phyloP scores from a whole-genome alignment of 441 rosid genomes.

The Aleurites moluccanus region DNA sequence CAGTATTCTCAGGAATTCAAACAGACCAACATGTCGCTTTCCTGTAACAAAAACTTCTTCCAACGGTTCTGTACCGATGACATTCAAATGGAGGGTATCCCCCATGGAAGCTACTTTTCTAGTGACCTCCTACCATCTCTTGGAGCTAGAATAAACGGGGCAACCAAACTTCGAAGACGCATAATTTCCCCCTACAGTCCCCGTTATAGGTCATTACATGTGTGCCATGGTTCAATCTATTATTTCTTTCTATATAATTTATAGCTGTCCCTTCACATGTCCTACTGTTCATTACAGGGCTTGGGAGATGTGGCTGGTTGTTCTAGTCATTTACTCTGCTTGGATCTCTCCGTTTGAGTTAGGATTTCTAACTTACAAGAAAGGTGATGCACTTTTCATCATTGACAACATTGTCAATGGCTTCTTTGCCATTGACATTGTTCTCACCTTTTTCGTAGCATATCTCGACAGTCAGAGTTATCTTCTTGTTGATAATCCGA shows the following conservation, averaged over 20 bases:
- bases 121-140: constrained; percentile 89
- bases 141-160: constrained; percentile 85
- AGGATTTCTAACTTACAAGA: constrained; percentile 66
- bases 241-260: constrained; percentile 24
- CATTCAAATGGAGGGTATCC: constrained; percentile 41
- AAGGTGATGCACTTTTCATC: constrained; percentile 64
- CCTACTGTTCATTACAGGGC: constrained; percentile 64
- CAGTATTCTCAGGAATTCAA: constrained; percentile 15
- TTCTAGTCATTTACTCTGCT: constrained; percentile 89
- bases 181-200: constrained; percentile 82
- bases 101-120: constrained; percentile 70
- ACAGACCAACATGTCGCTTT: constrained; percentile 49
- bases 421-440: constrained; percentile 48
- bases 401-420: constrained; percentile 76
- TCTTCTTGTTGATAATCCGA: constrained; percentile 41
- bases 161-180: constrained; percentile 68
- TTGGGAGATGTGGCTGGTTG: constrained; percentile 92
- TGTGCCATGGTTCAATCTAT: constrained; percentile 9
- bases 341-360: constrained; percentile 96
- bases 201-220: constrained; percentile 59
- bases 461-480: constrained; percentile 40
- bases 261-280: constrained; percentile 34
- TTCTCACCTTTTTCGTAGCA: constrained; percentile 52
- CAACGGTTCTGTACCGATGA: constrained; percentile 75
- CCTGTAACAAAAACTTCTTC: constrained; percentile 63